These are phyloP conservation scores for Rostrohypoxylon terebratum DNA, from an alignment of 495 filamentous ascomycete genomes.

Conservation along the genomic window DNA sequence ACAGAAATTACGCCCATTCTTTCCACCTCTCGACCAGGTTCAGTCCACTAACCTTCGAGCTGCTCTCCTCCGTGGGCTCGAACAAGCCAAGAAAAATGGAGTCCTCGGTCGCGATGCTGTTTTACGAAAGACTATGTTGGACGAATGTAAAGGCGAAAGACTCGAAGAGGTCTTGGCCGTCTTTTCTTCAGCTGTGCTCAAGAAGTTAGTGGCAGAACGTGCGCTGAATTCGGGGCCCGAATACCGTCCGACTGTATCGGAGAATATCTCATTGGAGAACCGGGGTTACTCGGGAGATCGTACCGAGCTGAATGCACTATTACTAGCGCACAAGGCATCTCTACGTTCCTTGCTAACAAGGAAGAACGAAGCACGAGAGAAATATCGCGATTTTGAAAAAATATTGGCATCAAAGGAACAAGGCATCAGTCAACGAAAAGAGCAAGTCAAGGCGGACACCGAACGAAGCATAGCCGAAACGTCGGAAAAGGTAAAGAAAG, in stretches of 20 bases:
- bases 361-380: slow-evolving; percentile 65
- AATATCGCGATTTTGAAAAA: slow-evolving; percentile 68
- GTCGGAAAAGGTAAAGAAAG: slow-evolving; percentile 54
- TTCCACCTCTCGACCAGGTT: slow-evolving; percentile 85
- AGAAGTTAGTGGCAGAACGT: slow-evolving; percentile 68
- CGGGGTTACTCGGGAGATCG: slow-evolving; percentile 70
- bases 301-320: slow-evolving; percentile 70
- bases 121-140: slow-evolving; percentile 88
- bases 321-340: slow-evolving; percentile 77
- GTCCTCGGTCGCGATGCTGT: slow-evolving; percentile 80
- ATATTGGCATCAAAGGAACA: slow-evolving; percentile 65
- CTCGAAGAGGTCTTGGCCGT: slow-evolving; percentile 81
- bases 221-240: slow-evolving; percentile 50
- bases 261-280: slow-evolving; percentile 71
- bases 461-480: slow-evolving; percentile 40
- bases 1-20: slow-evolving; percentile 89
- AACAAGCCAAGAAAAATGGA: slow-evolving; percentile 87
- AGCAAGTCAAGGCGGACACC: slow-evolving; percentile 51
- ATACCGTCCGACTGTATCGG: slow-evolving; percentile 60
- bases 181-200: slow-evolving; percentile 84
- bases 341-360: slow-evolving; percentile 63
- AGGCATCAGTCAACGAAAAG: slow-evolving; percentile 56
- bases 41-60: slow-evolving; percentile 90
- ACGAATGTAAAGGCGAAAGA: slow-evolving; percentile 88
- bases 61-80: slow-evolving; percentile 80